Evolutionary conservation across 345 rosid genomes (phyloP).

Genomic region (Sisymbrium altissimum): DNA sequence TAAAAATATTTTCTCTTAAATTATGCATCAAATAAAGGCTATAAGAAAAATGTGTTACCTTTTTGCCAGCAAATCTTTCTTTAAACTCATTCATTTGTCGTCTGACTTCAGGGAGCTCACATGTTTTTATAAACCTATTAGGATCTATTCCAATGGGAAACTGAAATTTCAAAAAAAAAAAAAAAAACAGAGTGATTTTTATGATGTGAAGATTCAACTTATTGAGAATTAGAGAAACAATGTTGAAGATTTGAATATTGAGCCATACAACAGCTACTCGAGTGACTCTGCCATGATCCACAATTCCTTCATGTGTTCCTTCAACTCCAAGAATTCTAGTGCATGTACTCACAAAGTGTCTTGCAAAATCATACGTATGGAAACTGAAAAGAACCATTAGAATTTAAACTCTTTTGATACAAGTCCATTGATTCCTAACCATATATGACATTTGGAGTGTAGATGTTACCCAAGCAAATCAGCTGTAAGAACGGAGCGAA

Average conservation of each 20-base stretch:
- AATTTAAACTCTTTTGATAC: background rate
- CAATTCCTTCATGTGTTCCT: slow-evolving; percentile 94
- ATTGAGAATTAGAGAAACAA: background rate
- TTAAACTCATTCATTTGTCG: slow-evolving; percentile 66
- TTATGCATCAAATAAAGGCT: background rate
- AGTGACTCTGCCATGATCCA: slow-evolving; percentile 82
- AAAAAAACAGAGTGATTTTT: background rate
- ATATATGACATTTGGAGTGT: background rate
- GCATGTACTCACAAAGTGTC: slow-evolving; percentile 90
- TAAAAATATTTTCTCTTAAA: background rate
- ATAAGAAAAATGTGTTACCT: slow-evolving; percentile 42
- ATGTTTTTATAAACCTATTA: slow-evolving; percentile 63
- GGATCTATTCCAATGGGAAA: slow-evolving; percentile 97
- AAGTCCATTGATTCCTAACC: background rate
- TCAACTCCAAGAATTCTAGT: slow-evolving; percentile 92
- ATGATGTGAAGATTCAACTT: background rate
- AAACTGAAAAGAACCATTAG: slow-evolving; percentile 46
- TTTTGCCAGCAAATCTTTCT: slow-evolving; percentile 75
- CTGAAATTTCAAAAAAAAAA: slow-evolving; percentile 36
- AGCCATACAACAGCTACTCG: slow-evolving; percentile 83
- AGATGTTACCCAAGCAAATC: slow-evolving; percentile 84
- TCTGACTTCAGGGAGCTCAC: slow-evolving; percentile 50
- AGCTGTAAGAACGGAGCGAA: slow-evolving; percentile 76
- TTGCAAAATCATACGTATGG: slow-evolving; percentile 93
- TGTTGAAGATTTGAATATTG: slow-evolving; percentile 14